Base-by-base conservation (phyloP, 2,329 filamentous ascomycete species). In the Triangularia verruculosa region DNA sequence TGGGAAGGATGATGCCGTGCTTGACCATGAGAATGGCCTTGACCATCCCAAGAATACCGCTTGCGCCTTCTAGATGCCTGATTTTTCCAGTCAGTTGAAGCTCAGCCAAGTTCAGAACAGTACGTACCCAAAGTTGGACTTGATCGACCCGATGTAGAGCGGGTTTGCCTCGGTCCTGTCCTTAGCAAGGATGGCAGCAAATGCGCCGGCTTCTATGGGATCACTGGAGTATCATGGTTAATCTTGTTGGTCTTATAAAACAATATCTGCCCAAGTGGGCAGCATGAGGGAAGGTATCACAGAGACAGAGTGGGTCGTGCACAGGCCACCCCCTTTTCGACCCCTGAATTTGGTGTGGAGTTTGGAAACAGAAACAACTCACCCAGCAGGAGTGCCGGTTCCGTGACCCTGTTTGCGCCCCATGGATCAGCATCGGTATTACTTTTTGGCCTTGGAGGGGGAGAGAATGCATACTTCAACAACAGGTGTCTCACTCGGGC, bases 181-280 rank as follows among this genome's bases (percentile, higher is more conserved):
- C 6, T 57, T 64, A 30, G 74, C 74, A 60, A 77, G 75, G 1
- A 74, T 74, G 12, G 69, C 61, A 11, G 70, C 63, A 6, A 79
- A 76, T 1, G 76, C 77, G 1, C 69, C 64, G 1, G 76, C 74
- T 64, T 78, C 76, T 71, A 66, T 78, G 71, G 32, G 70, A 51
- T 73, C 71, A 17, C 72, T 43, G 70, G 0, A 63, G 67, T 51
- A 65, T 58, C 2, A 70, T 72, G 13, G 68, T 71, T 59, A 65
- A n/a, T 15, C 17, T 34, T 15, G 22, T 27, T 13, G 9, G 32
- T 34, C 32, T 13, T 34, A 4, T 34, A n/a, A n/a, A n/a, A n/a
- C n/a, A n/a, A n/a, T n/a, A n/a, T n/a, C n/a, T n/a, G n/a, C n/a
- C n/a, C n/a, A n/a, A n/a, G n/a, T n/a, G n/a, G n/a, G n/a, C n/a